Base-by-base conservation (phyloP, 2,329 filamentous ascomycete genomes). In the Diaporthe capsici region DNA sequence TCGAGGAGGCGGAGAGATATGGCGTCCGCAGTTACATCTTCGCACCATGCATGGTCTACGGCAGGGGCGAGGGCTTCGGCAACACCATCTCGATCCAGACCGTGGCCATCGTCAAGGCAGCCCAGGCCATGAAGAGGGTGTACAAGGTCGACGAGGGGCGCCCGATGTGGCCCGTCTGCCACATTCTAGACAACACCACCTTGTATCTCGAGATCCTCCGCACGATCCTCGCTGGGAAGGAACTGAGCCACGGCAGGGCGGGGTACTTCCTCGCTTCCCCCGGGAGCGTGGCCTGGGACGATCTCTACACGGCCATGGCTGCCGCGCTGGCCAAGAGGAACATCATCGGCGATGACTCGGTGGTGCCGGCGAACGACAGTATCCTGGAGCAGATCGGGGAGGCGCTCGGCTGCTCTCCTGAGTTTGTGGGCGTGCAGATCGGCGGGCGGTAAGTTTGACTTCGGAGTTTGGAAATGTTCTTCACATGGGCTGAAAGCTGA, bases 1-100 rank as follows among this genome's bases (percentile, higher is more conserved):
- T 88, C 49, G 87, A 89, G 25, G 80, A 82, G 8, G 83, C 84
- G 8, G 85, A 87, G 34, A 78, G 78, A 15, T 75, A 83, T 20
- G 87, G 86, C 0, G 86, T 90, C 4, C 82, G 82, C 42, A 86
- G 84, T 74, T 90, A 90, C 77, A 85, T 90, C n/a, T 90, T 90
- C 79, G 82, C 81, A 0, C 89, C 88, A 1, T 90, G 88, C 77
- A 86, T 90, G 39, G 89, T 90, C 20, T 90, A 84, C 39, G 88
- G 88, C 9, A 81, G 84, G 72, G 86, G 87, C 4, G 83, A 86
- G 75, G 88, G 88, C 0, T 89, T 89, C 73, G 87, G 88, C 2
- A 89, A 90, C 76, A 76, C 73, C 2, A 87, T 87, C 55, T 89
- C 88, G 2, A 89, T 88, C 65, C 88, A 90, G 78, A 88, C 86